phyloP scores from a whole-genome alignment of 495 filamentous ascomycete species.

The Penicillium parvum region DNA sequence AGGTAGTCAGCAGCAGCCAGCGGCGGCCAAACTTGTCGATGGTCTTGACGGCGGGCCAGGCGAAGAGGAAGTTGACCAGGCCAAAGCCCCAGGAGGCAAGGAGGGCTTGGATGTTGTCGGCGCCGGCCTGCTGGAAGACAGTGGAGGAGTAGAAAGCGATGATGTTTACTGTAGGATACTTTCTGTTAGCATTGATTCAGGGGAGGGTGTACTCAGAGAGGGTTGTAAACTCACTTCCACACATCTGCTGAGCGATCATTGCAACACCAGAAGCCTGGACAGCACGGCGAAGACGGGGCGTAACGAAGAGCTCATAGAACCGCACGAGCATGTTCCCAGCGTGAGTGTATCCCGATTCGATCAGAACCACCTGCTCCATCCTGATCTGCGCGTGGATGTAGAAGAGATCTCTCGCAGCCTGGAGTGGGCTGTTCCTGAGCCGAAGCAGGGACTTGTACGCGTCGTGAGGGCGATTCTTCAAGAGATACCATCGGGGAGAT shows the following conservation, averaged over 20 bases:
- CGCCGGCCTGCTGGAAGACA: slow-evolving; percentile 63
- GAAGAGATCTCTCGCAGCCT: slow-evolving; percentile 74
- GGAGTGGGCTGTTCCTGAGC: slow-evolving; percentile 61
- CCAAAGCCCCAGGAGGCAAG: slow-evolving; percentile 77
- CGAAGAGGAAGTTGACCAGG: slow-evolving; percentile 77
- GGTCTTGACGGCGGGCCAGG: slow-evolving; percentile 75
- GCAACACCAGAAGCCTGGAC: slow-evolving; percentile 53
- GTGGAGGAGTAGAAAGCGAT: slow-evolving; percentile 83
- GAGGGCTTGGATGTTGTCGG: slow-evolving; percentile 53
- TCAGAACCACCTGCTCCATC: slow-evolving; percentile 32
- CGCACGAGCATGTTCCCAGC: slow-evolving; percentile 40
- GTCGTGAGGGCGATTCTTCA: slow-evolving; percentile 57
- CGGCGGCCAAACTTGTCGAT: slow-evolving; percentile 84
- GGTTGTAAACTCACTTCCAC: slow-evolving; percentile 52
- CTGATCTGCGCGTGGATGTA: slow-evolving; percentile 61
- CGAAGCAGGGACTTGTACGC: slow-evolving; percentile 58
- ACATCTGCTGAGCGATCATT: slow-evolving; percentile 84
- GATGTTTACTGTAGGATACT: slow-evolving; percentile 50
- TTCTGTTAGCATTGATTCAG: not conserved
- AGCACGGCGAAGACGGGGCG: slow-evolving; percentile 54
- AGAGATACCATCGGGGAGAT: slow-evolving; percentile 51
- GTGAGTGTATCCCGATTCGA: slow-evolving; percentile 14
- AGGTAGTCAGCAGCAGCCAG: slow-evolving; percentile 73
- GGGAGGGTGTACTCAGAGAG: no score
- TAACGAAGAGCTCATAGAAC: slow-evolving; percentile 52